Conservation (phyloP, 371 early-diverging fungal species). For the Lichtheimia ramosa region DNA sequence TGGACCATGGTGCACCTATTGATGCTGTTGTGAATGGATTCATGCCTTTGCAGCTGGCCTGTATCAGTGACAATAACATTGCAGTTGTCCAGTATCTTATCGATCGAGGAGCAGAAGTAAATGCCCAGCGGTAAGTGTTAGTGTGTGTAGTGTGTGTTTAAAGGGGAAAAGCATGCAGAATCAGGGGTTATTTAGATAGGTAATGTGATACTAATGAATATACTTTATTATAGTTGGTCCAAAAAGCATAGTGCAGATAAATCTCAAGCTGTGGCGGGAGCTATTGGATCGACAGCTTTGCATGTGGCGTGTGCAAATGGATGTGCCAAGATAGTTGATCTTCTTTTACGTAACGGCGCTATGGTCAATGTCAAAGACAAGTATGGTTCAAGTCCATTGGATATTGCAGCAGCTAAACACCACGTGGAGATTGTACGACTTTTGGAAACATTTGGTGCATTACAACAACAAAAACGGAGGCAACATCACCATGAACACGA, state of each 20-base stretch:
- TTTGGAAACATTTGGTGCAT: constrained; percentile 16
- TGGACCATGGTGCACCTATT: constrained; percentile 68
- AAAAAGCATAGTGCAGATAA: constrained; percentile 32
- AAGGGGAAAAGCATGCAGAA: not conserved
- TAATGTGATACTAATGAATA: too few species aligned
- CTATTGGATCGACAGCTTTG: constrained; percentile 69
- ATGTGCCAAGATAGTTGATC: constrained; percentile 55
- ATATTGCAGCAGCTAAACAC: constrained; percentile 58
- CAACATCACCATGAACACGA: constrained; percentile 2
- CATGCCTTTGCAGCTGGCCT: constrained; percentile 71
- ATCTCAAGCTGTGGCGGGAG: constrained; percentile 38
- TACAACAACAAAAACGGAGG: constrained; percentile 11
- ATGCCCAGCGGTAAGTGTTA: constrained; percentile 51
- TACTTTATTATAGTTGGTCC: constrained; percentile 20
- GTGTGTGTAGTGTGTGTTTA: not conserved
- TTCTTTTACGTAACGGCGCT: constrained; percentile 64
- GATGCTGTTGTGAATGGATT: constrained; percentile 69
- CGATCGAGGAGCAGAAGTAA: constrained; percentile 71
- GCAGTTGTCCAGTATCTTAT: constrained; percentile 70
- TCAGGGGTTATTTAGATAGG: not conserved
- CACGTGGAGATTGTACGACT: constrained; percentile 50
- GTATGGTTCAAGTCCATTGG: constrained; percentile 61
- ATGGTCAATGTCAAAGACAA: constrained; percentile 60
- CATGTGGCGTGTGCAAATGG: constrained; percentile 79
- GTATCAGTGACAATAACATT: constrained; percentile 59